Percentiles rank a stretch among this genome's conserved stretches.
phyloP scores from a whole-genome alignment of 768 basidiomycete genomes.

The Tricholomella constricta region DNA sequence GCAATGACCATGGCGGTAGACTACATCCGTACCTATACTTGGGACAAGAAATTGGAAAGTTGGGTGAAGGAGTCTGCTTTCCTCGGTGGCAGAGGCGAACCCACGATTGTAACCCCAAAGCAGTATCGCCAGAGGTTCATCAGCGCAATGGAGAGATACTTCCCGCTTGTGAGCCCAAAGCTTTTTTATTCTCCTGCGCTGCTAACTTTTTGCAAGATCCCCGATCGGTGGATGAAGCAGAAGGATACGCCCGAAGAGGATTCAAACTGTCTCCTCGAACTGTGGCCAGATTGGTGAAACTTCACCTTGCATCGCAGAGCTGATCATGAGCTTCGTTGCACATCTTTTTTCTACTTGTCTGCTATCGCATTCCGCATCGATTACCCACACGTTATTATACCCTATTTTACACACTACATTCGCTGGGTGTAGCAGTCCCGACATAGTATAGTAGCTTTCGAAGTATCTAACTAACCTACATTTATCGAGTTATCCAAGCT shows the following conservation, averaged over 20 bases:
- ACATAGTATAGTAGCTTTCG: conserved; percentile 6
- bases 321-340: not conserved
- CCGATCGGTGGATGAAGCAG: conserved; percentile 92
- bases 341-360: not conserved
- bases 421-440: conserved; percentile 18
- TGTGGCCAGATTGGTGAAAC: conserved; percentile 67
- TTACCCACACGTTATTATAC: conserved; percentile 25
- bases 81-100: conserved; percentile 87
- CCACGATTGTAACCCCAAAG: conserved; percentile 95
- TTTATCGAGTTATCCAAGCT: conserved; percentile 47
- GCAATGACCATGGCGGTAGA: conserved; percentile 46
- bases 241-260: conserved; percentile 80
- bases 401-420: conserved; percentile 29
- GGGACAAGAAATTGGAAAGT: conserved; percentile 98
- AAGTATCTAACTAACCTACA: conserved; percentile 17
- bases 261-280: conserved; percentile 50
- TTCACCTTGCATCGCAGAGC: not conserved
- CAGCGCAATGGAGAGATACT: conserved; percentile 88
- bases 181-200: not conserved
- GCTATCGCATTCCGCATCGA: conserved; percentile 3
- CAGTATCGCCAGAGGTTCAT: conserved; percentile 90
- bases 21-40: conserved; percentile 94
- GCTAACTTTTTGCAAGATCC: conserved; percentile 50
- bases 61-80: conserved; percentile 97
- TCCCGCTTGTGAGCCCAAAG: conserved; percentile 64